Evolutionary conservation across 495 filamentous ascomycete species (phyloP), one percentile per base, ranked within the genome.

Genomic region (Hyaloscypha variabilis): DNA sequence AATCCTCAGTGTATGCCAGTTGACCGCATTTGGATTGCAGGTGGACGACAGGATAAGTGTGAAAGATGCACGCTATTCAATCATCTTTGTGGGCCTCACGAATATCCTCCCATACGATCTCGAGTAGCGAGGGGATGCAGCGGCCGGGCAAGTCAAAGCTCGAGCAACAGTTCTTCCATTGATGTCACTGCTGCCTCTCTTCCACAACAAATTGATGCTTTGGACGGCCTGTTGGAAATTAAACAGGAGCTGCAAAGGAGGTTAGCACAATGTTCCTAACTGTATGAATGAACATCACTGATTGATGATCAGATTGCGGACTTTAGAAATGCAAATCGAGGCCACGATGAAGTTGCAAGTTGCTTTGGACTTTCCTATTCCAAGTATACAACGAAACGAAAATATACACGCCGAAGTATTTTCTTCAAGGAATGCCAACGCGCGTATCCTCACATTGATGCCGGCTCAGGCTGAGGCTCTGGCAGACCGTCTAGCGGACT

Each of bases 291-390:
- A 34, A 58, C 25, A 30, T 29, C 55, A 19, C 55, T 58, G 30
- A 58, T 34, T 11, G 11, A 21, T 21, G 31, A 3, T 8, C 11
- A 58, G 55, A 11, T 34, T 58, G 26, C 21, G n/a, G 5, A 21
- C 0, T 34, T 34, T 58, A 58, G 55, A 58, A 24, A 36, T 58
- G n/a, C 26, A 58, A 58, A 19, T 58, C 23, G 55, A 58, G 29
- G 55, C 26, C 3, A 21, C 25, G 8, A 34, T 23, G 29, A 30
- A 58, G n/a, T 28, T 58, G 34, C 55, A 58, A 21, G 1, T 36
- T 14, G 55, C 26, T 28, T 21, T 58, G 34, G 55, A 58, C 6
- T 29, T 14, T 36, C 21, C 24, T 8, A 21, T 30, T 11, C 6
- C 6, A 28, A n/a, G 24, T 21, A 14, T 10, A 1, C 25, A 21